These are phyloP conservation scores for Mucuna pruriens DNA, from an alignment of 306 rosid genomes.

Conservation along the genomic window DNA sequence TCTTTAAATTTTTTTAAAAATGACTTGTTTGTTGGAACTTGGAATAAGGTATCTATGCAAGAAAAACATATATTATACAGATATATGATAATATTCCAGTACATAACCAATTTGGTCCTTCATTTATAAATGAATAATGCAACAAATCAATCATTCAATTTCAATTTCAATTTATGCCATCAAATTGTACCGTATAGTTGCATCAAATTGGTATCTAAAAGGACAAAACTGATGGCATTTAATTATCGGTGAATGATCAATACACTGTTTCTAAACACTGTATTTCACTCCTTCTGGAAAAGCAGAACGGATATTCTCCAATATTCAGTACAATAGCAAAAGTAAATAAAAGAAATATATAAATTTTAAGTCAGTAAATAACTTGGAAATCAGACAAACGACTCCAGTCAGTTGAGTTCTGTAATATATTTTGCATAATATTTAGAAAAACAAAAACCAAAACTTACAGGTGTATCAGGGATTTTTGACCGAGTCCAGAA, in stretches of 20 bases:
- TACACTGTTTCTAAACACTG: not conserved
- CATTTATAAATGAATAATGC: conserved; percentile 24
- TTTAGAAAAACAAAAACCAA: not conserved
- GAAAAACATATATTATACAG: not conserved
- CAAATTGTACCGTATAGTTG: not conserved
- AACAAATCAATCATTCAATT: not conserved
- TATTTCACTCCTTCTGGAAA: not conserved
- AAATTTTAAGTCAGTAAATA: not conserved
- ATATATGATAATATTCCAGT: not conserved
- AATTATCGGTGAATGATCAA: not conserved
- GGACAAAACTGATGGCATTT: conserved; percentile 7
- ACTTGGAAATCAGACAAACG: conserved; percentile 6
- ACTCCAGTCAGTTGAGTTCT: conserved; percentile 1
- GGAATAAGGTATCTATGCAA: not conserved
- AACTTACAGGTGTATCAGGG: conserved; percentile 78
- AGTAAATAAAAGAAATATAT: conserved; percentile 19
- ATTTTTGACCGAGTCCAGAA: conserved; percentile 70
- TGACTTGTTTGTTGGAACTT: not conserved
- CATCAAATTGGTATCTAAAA: not conserved
- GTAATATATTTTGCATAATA: conserved; percentile 25
- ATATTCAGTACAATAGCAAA: not conserved
- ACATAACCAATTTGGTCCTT: not conserved
- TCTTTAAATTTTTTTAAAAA: not conserved
- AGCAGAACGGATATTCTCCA: not conserved
- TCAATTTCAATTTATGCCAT: conserved; percentile 2